These are phyloP conservation scores for Colletotrichum falcatum DNA, from an alignment of 2,329 filamentous ascomycete species.

Conservation along the genomic window DNA sequence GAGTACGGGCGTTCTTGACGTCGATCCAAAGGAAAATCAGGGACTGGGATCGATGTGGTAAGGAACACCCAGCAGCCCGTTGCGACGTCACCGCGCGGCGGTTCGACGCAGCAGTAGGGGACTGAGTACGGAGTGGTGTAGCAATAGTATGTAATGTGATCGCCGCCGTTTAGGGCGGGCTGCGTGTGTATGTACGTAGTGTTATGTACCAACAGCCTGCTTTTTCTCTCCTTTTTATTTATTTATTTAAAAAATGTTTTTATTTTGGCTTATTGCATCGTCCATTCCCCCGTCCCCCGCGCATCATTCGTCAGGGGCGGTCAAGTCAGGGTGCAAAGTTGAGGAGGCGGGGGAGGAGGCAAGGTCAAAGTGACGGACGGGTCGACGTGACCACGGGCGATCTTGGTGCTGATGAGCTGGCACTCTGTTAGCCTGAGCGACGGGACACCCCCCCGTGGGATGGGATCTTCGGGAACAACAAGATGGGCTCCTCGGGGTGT, in stretches of 20 bases:
- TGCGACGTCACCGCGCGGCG: conserved; percentile 24
- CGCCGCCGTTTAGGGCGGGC: background rate
- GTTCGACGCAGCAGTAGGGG: background rate
- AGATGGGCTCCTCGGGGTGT: background rate
- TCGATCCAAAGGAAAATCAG: conserved; percentile 17
- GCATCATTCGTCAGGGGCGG: background rate
- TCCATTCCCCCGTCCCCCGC: background rate
- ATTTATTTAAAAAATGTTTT: too few relatives aligned
- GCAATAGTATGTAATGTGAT: background rate
- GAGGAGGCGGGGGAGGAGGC: too few relatives aligned
- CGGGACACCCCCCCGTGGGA: background rate
- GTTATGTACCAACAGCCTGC: too few relatives aligned
- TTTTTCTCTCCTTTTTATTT: too few relatives aligned
- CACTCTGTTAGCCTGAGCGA: background rate
- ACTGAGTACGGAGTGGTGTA: too few relatives aligned
- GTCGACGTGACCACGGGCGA: conserved; percentile 8
- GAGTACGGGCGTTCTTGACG: background rate
- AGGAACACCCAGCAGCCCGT: background rate
- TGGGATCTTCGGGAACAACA: too few relatives aligned
- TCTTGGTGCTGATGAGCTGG: conserved; percentile 18
- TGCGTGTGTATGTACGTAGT: too few relatives aligned
- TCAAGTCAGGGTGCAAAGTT: background rate
- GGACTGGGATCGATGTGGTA: background rate
- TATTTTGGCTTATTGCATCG: too few relatives aligned
- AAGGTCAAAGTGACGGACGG: background rate